Base-by-base conservation (phyloP, 2,329 filamentous ascomycete species). In the Sporothrix curviconia region DNA sequence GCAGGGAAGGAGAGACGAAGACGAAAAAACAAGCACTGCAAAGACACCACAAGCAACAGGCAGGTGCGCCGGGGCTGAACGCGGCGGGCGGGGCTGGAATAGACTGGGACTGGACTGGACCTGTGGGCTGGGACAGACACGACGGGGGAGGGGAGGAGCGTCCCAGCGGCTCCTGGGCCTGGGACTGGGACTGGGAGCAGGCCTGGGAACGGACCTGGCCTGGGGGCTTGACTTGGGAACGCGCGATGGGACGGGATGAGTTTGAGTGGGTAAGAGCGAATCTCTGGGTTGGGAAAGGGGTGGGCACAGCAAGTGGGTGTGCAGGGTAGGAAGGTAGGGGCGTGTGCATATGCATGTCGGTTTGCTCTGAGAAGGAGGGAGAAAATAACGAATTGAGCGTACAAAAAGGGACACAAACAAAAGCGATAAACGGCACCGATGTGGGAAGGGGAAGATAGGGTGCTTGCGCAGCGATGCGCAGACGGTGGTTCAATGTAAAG, bases 41-140 rank as follows among this genome's bases (percentile, higher is more conserved):
- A 46, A n/a, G 7, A 46, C 30, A 19, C 37, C 22, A 60, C 50
- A 52, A 24, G 8, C 7, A 7, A 11, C 24, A 49, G 28, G 32
- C 54, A 50, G 24, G 60, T n/a, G n/a, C n/a, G n/a, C 54, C 55
- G 59, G 59, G 60, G 58, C 60, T 53, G 60, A 59, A 57, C 54
- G 43, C n/a, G 17, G 39, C 17, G 46, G 34, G 24, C 25, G 44
- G n/a, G 14, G 24, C 30, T 22, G 43, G 43, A 47, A 25, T 32
- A n/a, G 14, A 32, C 36, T 40, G 50, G 42, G 42, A 57, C 37
- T 15, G 42, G 32, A 46, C 34, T 55, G 37, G 56, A 37, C 36
- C 55, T 55, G 54, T 40, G 52, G 56, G 39, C 12, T 52, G 53
- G 53, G 49, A 56, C 28, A 32, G n/a, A n/a, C n/a, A n/a, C n/a